phyloP scores from a whole-genome alignment of 129 eudicot genomes.

The Deinandra increscens region DNA sequence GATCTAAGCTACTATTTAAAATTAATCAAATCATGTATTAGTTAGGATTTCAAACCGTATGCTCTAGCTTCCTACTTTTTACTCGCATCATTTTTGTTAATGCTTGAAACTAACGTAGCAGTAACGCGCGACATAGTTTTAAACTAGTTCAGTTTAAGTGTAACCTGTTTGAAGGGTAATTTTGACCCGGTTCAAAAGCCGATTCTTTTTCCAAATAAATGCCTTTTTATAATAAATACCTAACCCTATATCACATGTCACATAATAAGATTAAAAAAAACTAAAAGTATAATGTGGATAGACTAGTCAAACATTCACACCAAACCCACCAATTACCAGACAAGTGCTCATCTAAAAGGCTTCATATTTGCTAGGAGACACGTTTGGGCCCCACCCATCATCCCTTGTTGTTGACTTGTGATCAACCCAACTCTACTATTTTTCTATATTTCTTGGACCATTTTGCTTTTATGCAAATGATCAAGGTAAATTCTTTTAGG shows the following conservation, averaged over 20 bases:
- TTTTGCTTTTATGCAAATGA: not conserved
- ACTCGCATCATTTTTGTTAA: too few relatives aligned
- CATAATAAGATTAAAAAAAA: not conserved
- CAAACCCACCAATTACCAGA: slow-evolving; percentile 33
- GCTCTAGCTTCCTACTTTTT: too few relatives aligned
- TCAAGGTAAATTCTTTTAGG: not conserved
- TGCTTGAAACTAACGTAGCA: too few relatives aligned
- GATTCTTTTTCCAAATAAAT: too few relatives aligned
- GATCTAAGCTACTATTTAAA: too few relatives aligned
- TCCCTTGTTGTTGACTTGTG: slow-evolving; percentile 35
- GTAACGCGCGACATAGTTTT: too few relatives aligned
- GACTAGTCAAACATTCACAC: slow-evolving; percentile 31
- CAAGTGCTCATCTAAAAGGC: slow-evolving; percentile 25
- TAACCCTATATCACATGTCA: slow-evolving; percentile 4
- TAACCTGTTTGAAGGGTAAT: too few relatives aligned
- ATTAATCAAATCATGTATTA: too few relatives aligned
- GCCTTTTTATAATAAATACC: too few relatives aligned
- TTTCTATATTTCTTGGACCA: not conserved
- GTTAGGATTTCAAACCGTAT: too few relatives aligned
- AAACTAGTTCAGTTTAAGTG: too few relatives aligned
- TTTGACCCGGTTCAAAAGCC: too few relatives aligned
- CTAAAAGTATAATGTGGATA: not conserved
- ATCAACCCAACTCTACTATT: slow-evolving; percentile 11
- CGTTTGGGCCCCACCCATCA: slow-evolving; percentile 31
- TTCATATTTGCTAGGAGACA: slow-evolving; percentile 26